Conservation (phyloP, 1,139 yeast genomes). For the Wickerhamomyces sp. region DNA sequence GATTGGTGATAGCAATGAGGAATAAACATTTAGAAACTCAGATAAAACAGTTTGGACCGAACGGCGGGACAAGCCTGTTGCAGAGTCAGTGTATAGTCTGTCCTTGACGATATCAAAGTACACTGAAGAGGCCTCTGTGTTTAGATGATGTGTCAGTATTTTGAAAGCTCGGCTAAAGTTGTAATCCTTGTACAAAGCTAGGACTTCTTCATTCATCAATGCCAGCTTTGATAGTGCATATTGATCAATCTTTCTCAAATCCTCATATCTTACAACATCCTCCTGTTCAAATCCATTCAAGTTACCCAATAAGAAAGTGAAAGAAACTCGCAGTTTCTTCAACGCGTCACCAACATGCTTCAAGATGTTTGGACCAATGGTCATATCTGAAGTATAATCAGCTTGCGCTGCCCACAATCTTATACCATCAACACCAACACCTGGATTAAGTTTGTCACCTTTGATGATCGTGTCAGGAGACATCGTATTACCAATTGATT, state of each 20-base stretch:
- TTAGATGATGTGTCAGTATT: constrained; percentile 66
- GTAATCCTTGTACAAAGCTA: constrained; percentile 46
- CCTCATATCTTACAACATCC: constrained; percentile 28
- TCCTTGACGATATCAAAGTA: constrained; percentile 89
- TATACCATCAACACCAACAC: constrained; percentile 88
- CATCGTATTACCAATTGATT: constrained; percentile 81
- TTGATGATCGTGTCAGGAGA: constrained; percentile 61
- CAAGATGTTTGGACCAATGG: constrained; percentile 67
- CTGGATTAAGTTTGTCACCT: constrained; percentile 54
- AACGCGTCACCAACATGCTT: constrained; percentile 73
- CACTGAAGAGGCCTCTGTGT: constrained; percentile 68
- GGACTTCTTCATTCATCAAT: constrained; percentile 39
- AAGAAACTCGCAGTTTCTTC: constrained; percentile 78
- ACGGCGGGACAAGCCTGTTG: constrained; percentile 46
- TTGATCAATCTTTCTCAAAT: constrained; percentile 57
- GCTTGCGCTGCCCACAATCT: constrained; percentile 89
- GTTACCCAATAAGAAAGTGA: constrained; percentile 78
- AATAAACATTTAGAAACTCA: constrained; percentile 56
- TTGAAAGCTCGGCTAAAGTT: constrained; percentile 65
- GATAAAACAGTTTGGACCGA: constrained; percentile 69
- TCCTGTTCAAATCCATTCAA: constrained; percentile 36
- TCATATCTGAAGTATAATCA: constrained; percentile 77
- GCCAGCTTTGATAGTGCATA: constrained; percentile 54
- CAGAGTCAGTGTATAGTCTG: constrained; percentile 66
- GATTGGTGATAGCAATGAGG: constrained; percentile 71